Percentiles rank a stretch among this genome's conserved stretches.
Evolutionary conservation across 1,284 basidiomycete genomes (phyloP).

Genomic region (Jaminaea rosea): DNA sequence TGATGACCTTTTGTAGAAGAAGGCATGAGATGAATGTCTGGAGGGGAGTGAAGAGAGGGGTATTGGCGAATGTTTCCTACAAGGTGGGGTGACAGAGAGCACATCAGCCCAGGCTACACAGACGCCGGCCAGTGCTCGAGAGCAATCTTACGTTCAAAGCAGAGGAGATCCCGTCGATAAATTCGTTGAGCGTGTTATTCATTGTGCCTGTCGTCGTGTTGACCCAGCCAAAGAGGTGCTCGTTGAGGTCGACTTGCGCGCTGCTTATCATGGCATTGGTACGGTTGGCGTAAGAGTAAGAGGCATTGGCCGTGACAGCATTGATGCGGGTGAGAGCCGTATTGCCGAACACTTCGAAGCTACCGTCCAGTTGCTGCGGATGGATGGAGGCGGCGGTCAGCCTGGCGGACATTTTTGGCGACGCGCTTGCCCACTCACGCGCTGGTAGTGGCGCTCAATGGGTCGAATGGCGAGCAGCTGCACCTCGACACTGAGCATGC

Average conservation of each 20-base stretch:
- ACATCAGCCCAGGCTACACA: neutral
- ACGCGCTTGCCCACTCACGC: neutral
- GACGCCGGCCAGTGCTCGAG: neutral
- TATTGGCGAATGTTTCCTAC: conserved; percentile 62
- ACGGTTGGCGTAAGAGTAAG: conserved; percentile 60
- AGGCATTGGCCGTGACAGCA: conserved; percentile 64
- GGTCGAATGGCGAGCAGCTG: conserved; percentile 59
- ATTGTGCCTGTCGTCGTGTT: conserved; percentile 74
- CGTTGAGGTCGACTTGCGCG: conserved; percentile 68
- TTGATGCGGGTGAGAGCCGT: conserved; percentile 70
- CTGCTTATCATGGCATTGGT: conserved; percentile 64
- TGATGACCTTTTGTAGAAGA: conserved; percentile 76
- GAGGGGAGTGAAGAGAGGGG: conserved; percentile 21
- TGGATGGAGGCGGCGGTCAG: neutral
- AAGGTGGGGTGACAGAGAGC: neutral
- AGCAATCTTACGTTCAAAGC: conserved; percentile 17
- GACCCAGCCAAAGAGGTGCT: conserved; percentile 73
- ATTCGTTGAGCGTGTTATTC: conserved; percentile 56
- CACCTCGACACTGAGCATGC: conserved; percentile 74
- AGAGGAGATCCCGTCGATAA: conserved; percentile 49
- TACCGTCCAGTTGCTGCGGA: conserved; percentile 8
- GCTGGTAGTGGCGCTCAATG: conserved; percentile 16
- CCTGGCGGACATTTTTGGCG: neutral
- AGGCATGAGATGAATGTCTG: conserved; percentile 55
- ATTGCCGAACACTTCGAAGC: conserved; percentile 59